Evolutionary conservation across 2,329 filamentous ascomycete genomes (phyloP), one percentile per base, ranked within the genome.

Genomic region (Ophiostoma triangulosporum): DNA sequence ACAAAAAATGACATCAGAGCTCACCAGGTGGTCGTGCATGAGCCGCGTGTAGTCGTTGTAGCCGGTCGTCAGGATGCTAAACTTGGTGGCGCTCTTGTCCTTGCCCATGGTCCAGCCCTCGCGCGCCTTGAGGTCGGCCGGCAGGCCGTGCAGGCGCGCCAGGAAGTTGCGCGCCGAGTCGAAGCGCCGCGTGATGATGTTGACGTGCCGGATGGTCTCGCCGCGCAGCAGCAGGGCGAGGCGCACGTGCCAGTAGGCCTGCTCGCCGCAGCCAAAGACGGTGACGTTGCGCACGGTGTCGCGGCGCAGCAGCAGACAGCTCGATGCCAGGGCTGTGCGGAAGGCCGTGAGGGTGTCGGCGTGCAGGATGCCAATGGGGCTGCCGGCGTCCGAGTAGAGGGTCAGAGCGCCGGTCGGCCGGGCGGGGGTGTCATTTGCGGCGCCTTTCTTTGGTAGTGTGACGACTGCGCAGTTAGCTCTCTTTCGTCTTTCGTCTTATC

Each of bases 191-290:
- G 90, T 94, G 64, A 95, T 83, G 62, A 96, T 83, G 68, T 91
- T 84, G 48, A 96, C 77, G 55, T 84, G 80, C 61, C 83, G 82
- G 60, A 95, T 83, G 20, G 88, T 86, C 46, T 70, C 53, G 1
- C 80, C 80, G 22, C 77, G 84, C 50, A 93, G 74, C 58, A 91
- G 75, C 11, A 97, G 75, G 0, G 90, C 84, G 4, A 97, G 76
- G 1, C 89, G 83, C 43, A 95, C 80, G 65, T 96, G 91, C 90
- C 90, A 97, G 70, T 91, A 95, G 12, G 91, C 91, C 70, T 96
- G 90, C 60, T 84, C 81, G 46, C 91, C 91, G 32, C 85, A 83
- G 24, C 91, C 91, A 65, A 96, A 97, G 52, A 95, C 84, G 14
- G 84, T 83, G 11, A 96, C 64, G 14, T 83, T 87, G 63, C 84